Conservation (phyloP, 306 rosid genomes). For the Begonia loranthoides region DNA sequence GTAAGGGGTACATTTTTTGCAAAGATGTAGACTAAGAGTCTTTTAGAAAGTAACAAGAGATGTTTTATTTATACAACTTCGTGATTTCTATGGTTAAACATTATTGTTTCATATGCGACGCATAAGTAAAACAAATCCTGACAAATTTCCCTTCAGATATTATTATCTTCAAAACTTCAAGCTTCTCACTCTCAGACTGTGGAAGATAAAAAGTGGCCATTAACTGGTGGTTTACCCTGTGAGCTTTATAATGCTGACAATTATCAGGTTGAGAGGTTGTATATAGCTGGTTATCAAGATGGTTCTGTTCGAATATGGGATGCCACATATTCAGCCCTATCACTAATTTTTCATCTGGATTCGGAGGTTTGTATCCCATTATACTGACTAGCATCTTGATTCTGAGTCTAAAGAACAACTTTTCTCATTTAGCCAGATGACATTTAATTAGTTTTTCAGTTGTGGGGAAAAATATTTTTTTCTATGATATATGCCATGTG, state of each 20-base stretch:
- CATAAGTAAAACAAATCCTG: neutral
- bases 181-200: slow-evolving; percentile 19
- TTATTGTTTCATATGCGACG: neutral
- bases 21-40: neutral
- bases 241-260: slow-evolving; percentile 21
- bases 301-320: slow-evolving; percentile 83
- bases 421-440: slow-evolving; percentile 6
- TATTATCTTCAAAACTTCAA: slow-evolving; percentile 30
- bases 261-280: slow-evolving; percentile 44
- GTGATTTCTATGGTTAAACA: neutral
- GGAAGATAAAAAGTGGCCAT: slow-evolving; percentile 43
- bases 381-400: slow-evolving; percentile 1
- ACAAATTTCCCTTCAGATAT: slow-evolving; percentile 26
- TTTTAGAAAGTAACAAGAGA: neutral
- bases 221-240: slow-evolving; percentile 72
- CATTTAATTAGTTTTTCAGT: slow-evolving; percentile 7
- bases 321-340: slow-evolving; percentile 56
- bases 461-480: slow-evolving; percentile 13
- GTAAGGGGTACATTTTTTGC: slow-evolving; percentile 20
- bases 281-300: slow-evolving; percentile 75
- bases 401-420: slow-evolving; percentile 2
- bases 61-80: neutral
- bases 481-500: neutral
- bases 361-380: slow-evolving; percentile 39
- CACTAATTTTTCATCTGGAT: slow-evolving; percentile 36